Evolutionary conservation across 306 rosid species (phyloP).

Genomic region (Acmispon strigosus): DNA sequence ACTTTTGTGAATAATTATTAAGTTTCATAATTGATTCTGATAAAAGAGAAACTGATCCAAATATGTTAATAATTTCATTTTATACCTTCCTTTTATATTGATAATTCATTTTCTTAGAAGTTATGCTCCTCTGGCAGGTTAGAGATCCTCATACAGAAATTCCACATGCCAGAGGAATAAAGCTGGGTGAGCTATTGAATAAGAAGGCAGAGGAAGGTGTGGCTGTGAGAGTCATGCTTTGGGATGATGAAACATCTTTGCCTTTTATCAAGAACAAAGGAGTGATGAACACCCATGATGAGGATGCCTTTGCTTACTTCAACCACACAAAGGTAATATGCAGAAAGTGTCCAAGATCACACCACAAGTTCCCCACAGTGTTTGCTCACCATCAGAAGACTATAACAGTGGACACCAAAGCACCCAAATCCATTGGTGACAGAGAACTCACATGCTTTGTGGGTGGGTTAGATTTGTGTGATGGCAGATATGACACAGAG

Average conservation of each 20-base stretch:
- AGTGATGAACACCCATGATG: constrained; percentile 64
- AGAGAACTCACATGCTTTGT: constrained; percentile 76
- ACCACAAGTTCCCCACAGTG: constrained; percentile 56
- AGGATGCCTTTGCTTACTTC: constrained; percentile 70
- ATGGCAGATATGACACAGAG: constrained; percentile 82
- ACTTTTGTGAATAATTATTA: no score
- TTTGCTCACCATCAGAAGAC: constrained; percentile 92
- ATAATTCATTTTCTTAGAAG: not conserved
- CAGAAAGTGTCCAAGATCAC: constrained; percentile 62
- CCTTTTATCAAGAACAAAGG: constrained; percentile 67
- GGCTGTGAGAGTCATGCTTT: constrained; percentile 73
- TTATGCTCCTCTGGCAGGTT: constrained; percentile 40
- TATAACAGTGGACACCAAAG: constrained; percentile 46
- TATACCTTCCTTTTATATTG: not conserved
- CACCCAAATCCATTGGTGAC: constrained; percentile 23
- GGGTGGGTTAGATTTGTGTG: constrained; percentile 83
- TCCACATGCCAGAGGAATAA: constrained; percentile 69
- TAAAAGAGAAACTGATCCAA: no score
- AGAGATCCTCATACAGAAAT: constrained; percentile 71
- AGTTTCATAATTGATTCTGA: no score
- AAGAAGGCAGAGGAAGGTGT: constrained; percentile 91
- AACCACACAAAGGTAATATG: constrained; percentile 64
- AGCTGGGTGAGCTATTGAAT: constrained; percentile 70
- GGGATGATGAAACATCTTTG: constrained; percentile 90
- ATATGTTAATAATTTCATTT: not conserved